These are phyloP conservation scores for Salvia rosmarinus DNA, from an alignment of 257 asterid genomes.

Conservation along the genomic window DNA sequence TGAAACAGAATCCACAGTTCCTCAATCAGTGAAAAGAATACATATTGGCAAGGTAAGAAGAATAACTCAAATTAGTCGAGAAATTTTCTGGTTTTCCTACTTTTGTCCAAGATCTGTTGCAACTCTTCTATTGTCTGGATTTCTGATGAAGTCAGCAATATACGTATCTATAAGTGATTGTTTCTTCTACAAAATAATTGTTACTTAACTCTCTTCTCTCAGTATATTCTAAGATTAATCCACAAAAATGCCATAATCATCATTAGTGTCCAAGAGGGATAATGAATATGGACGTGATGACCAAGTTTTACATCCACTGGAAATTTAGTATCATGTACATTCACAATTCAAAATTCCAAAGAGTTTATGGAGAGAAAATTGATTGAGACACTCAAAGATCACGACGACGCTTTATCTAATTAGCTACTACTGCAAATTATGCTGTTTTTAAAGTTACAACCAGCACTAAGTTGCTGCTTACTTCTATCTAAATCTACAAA, in stretches of 20 bases:
- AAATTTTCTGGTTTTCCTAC: not conserved
- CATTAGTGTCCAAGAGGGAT: no score
- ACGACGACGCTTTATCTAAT: not conserved
- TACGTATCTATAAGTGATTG: no score
- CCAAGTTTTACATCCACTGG: not conserved
- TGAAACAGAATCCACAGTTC: slow-evolving; percentile 30
- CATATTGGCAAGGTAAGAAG: not conserved
- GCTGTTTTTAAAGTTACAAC: not conserved
- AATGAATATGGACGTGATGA: not conserved
- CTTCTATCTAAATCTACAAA: not conserved
- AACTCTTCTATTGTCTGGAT: no score
- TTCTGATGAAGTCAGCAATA: no score
- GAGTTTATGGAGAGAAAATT: not conserved
- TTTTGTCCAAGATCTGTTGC: not conserved
- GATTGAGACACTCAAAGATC: not conserved
- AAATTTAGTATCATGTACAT: not conserved
- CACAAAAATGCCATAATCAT: not conserved
- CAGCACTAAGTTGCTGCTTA: not conserved
- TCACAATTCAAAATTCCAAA: not conserved
- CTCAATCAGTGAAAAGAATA: not conserved
- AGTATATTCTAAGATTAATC: not conserved
- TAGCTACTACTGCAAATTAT: not conserved
- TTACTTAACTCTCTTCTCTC: not conserved
- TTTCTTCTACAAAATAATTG: not conserved
- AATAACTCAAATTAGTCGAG: not conserved